These are phyloP conservation scores for Globisporangium alternatum DNA, from an alignment of 352 stramenopile species.

Conservation along the genomic window DNA sequence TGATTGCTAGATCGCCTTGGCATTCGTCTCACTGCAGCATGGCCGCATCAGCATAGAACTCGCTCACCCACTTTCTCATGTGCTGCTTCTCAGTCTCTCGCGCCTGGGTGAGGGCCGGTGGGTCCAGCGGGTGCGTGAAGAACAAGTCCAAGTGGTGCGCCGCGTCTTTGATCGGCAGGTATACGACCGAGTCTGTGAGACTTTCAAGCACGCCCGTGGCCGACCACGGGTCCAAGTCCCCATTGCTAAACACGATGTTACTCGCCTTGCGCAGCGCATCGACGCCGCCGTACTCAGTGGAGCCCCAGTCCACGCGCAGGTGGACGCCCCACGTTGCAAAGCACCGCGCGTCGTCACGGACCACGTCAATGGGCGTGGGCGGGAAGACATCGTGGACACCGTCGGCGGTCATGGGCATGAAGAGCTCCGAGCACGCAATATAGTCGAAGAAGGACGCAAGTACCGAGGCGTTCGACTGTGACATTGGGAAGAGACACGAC, in stretches of 20 bases:
- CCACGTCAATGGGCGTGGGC: constrained; percentile 18
- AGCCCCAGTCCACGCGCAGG: constrained; percentile 40
- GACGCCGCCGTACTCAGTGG: constrained; percentile 49
- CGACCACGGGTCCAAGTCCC: constrained; percentile 62
- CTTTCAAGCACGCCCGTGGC: constrained; percentile 40
- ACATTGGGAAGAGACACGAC: constrained; percentile 29
- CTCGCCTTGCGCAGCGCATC: constrained; percentile 36
- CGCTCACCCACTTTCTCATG: constrained; percentile 53
- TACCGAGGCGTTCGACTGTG: constrained; percentile 22
- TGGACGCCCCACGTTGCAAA: constrained; percentile 38
- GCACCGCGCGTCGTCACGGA: constrained; percentile 33
- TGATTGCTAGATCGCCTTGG: too few relatives aligned
- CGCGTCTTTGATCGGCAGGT: constrained; percentile 40
- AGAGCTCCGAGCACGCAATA: constrained; percentile 47
- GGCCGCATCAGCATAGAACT: constrained; percentile 21
- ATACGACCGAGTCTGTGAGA: constrained; percentile 47
- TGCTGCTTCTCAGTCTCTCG: constrained; percentile 45
- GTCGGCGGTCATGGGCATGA: constrained; percentile 43
- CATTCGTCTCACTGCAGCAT: too few relatives aligned
- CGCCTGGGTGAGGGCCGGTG: constrained; percentile 32
- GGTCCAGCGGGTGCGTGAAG: constrained; percentile 67
- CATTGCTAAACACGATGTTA: constrained; percentile 75
- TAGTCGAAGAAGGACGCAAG: constrained; percentile 50
- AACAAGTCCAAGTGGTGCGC: constrained; percentile 85
- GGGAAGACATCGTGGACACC: constrained; percentile 40